A percentile compares a stretch with the other conserved stretches of the same genome.
Evolutionary conservation across 164 flowering plant species (phyloP).

Genomic region (Warburgia ugandensis): DNA sequence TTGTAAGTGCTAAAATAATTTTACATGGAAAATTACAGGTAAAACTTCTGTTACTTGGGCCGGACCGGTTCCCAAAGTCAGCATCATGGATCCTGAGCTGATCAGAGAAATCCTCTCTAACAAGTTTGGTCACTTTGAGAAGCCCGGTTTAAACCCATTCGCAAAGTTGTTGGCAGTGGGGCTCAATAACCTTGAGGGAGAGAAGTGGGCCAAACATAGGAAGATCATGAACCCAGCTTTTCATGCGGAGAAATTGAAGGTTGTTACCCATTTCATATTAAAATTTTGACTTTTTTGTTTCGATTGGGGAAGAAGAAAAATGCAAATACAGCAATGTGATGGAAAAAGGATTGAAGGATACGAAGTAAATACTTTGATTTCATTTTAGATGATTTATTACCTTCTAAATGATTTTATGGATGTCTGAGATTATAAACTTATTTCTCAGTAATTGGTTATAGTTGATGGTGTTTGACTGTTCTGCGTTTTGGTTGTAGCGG

Average conservation of each 20-base stretch:
- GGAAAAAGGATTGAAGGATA: no score
- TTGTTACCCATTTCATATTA: neutral
- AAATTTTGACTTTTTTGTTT: no score
- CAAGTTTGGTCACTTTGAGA: constrained; percentile 12
- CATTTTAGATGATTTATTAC: no score
- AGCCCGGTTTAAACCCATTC: neutral
- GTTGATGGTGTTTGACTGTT: no score
- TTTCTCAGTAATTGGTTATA: no score
- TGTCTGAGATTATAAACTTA: no score
- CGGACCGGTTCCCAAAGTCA: constrained; percentile 5
- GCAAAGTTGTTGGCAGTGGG: constrained; percentile 9
- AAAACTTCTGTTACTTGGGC: constrained; percentile 6
- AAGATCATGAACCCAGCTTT: constrained; percentile 26
- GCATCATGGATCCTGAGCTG: constrained; percentile 11
- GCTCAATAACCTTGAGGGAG: constrained; percentile 10
- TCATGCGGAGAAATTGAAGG: constrained; percentile 25
- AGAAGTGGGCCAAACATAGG: constrained; percentile 27
- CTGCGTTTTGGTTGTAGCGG: constrained; percentile 7
- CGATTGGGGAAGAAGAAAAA: no score
- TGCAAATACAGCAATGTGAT: no score
- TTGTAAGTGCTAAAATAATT: neutral
- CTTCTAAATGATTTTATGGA: no score
- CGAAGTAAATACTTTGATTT: no score
- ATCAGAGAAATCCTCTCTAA: constrained; percentile 10
- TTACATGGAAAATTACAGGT: constrained; percentile 4